phyloP scores from a whole-genome alignment of 371 early-diverging fungal species.

The Choanephora cucurbitarum region DNA sequence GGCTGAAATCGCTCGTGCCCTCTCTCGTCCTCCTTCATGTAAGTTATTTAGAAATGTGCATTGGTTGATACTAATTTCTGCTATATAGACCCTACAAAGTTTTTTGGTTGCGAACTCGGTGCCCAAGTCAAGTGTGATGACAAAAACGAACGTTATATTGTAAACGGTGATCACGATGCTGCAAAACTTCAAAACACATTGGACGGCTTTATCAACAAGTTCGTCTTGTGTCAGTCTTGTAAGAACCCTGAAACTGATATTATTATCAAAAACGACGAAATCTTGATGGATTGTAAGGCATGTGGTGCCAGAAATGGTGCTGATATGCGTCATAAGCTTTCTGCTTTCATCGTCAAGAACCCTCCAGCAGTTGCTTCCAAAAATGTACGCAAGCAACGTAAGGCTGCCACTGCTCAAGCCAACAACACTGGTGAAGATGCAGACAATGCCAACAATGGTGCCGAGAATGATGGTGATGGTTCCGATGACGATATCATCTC shows the following conservation, averaged over 20 bases:
- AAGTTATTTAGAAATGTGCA: slow-evolving; percentile 18
- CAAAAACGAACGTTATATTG: slow-evolving; percentile 92
- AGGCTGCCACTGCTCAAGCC: slow-evolving; percentile 55
- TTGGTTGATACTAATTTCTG: too few relatives aligned
- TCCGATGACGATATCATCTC: slow-evolving; percentile 74
- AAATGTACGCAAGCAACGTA: slow-evolving; percentile 73
- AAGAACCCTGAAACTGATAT: slow-evolving; percentile 99
- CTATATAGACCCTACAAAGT: slow-evolving; percentile 80
- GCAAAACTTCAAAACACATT: slow-evolving; percentile 86
- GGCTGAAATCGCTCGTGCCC: slow-evolving; percentile 91
- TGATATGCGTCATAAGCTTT: slow-evolving; percentile 90
- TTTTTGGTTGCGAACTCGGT: slow-evolving; percentile 96
- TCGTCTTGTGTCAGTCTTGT: slow-evolving; percentile 96
- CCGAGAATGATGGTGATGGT: slow-evolving; percentile 51
- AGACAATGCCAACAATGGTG: slow-evolving; percentile 44
- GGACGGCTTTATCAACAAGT: slow-evolving; percentile 95
- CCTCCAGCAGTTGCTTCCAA: slow-evolving; percentile 74
- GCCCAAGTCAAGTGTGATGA: slow-evolving; percentile 93
- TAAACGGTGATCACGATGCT: slow-evolving; percentile 97
- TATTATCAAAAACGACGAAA: slow-evolving; percentile 38
- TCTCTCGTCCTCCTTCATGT: slow-evolving; percentile 91
- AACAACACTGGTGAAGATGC: slow-evolving; percentile 49
- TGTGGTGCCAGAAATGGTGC: slow-evolving; percentile 88
- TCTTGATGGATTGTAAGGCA: slow-evolving; percentile 81
- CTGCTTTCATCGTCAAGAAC: slow-evolving; percentile 90